Evolutionary conservation across 2,329 filamentous ascomycete species (phyloP), one percentile per base, ranked within the genome.

Genomic region (Fusarium haematococcum): DNA sequence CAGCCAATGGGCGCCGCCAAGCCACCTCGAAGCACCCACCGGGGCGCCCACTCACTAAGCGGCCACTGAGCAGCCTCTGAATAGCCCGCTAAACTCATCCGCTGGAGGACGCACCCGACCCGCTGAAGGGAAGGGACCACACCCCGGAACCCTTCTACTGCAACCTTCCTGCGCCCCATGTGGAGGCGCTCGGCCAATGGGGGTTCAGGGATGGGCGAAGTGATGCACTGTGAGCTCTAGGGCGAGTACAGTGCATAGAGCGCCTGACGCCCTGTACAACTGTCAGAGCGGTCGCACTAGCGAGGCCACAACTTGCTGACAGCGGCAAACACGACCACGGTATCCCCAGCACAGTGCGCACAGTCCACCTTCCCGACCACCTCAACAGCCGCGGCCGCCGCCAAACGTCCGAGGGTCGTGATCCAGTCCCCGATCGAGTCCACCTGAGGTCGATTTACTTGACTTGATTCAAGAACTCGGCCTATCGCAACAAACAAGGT

Each of bases 1-100:
- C 77, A 80, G 80, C 82, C 82, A 83, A 83, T 83, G 68, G 77
- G 74, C 69, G 73, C 48, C 54, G 78, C 73, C 79, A 80, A 75
- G 77, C 75, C 79, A 77, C 78, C 78, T 70, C 73, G 67, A 61
- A 67, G 75, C 63, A 65, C 68, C 67, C 68, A 67, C 65, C 63
- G 67, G 67, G 61, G 69, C 68, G 61, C 75, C 75, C 73, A 75
- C 73, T 64, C 76, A 70, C 73, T 69, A 66, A 72, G 64, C 65
- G 74, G 67, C 77, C 75, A 74, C 77, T 78, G 77, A 63, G 62
- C 32, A 54, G 56, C 27, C 59, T 50, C 65, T 63, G 45, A 43
- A 41, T 41, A 39, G 35, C 25, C 56, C 56, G 63, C 64, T 67
- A 68, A 71, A 71, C 66, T 56, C 74, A 73, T 77, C 76, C 76